Base-by-base conservation (phyloP, 2,329 filamentous ascomycete genomes). In the Fusarium nurragi region DNA sequence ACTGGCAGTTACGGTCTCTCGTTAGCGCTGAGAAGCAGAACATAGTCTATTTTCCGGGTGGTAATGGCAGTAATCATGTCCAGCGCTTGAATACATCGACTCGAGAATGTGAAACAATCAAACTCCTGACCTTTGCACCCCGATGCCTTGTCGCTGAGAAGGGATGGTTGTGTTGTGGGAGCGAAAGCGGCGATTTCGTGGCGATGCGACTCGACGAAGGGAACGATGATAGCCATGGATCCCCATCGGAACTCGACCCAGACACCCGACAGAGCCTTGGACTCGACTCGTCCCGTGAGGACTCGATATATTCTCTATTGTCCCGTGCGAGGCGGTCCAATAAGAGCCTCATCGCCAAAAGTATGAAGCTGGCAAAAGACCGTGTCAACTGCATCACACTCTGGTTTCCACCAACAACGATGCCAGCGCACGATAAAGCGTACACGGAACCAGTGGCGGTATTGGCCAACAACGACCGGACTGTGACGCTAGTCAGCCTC, bases 111-210 rank as follows among this genome's bases (percentile, higher is more conserved):
- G 91, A 90, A 78, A 90, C 86, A 61, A 87, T 92, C 76, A 92
- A 87, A 49, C 81, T 88, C 26, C 82, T 94, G 67, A 88, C 83
- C 67, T 95, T 89, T 77, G 86, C 77, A 70, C 91, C 94, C n/a
- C 87, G 92, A 78, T 98, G 94, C 76, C 86, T 97, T 8, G 90
- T 92, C n/a, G 91, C 92, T 9, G 90, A 88, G 50, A 86, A 91
- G 71, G 93, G 93, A 49, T 98, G 92, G 90, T 85, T 98, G 34
- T 97, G 92, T 71, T 92, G 94, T 43, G 95, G 94, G 43, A 94
- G 94, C 58, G 90, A 97, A 71, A 87, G 88, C 67, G 95, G 95
- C 55, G 90, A 96, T 74, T 97, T 97, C 74, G 89, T 91, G 26
- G 89, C 93, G 53, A 90, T 97, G 71, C 88, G 86, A 67, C 81